These are phyloP conservation scores for Passalora sequoiae DNA, from an alignment of 2,329 filamentous ascomycete genomes.

Conservation along the genomic window DNA sequence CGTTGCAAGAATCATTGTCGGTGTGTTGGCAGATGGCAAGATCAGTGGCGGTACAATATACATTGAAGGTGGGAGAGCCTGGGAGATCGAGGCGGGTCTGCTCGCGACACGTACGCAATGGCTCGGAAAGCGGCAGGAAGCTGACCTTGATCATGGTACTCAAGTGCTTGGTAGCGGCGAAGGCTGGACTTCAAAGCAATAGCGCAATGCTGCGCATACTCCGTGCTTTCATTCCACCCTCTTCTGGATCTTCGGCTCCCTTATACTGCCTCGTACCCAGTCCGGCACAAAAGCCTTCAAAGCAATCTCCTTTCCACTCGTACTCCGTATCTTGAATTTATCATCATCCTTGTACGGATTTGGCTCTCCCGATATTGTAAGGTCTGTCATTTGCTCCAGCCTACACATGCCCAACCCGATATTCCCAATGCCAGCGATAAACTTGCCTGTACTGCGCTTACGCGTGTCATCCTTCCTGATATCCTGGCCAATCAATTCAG, in stretches of 20 bases:
- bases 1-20: slow-evolving; percentile 38
- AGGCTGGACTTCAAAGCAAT: slow-evolving; percentile 9
- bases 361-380: slow-evolving; percentile 64
- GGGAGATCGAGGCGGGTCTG: slow-evolving; percentile 43
- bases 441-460: slow-evolving; percentile 71
- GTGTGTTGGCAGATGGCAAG: slow-evolving; percentile 32
- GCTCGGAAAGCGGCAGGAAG: slow-evolving; percentile 40
- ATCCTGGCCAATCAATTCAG: slow-evolving; percentile 36
- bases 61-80: slow-evolving; percentile 41
- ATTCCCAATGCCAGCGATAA: slow-evolving; percentile 73
- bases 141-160: slow-evolving; percentile 35
- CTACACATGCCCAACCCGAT: slow-evolving; percentile 82
- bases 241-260: slow-evolving; percentile 36
- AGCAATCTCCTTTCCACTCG: slow-evolving; percentile 29
- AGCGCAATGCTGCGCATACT: neutral
- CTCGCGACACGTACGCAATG: slow-evolving; percentile 40
- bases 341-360: slow-evolving; percentile 55
- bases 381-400: slow-evolving; percentile 83
- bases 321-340: slow-evolving; percentile 39
- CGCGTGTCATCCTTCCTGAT: slow-evolving; percentile 51
- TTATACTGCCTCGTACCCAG: slow-evolving; percentile 57
- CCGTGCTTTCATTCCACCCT: slow-evolving; percentile 26
- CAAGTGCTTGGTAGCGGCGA: slow-evolving; percentile 31
- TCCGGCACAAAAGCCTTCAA: slow-evolving; percentile 67
- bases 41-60: slow-evolving; percentile 42